Evolutionary conservation across 768 basidiomycete species (phyloP).

Genomic region (Russula brevipes): DNA sequence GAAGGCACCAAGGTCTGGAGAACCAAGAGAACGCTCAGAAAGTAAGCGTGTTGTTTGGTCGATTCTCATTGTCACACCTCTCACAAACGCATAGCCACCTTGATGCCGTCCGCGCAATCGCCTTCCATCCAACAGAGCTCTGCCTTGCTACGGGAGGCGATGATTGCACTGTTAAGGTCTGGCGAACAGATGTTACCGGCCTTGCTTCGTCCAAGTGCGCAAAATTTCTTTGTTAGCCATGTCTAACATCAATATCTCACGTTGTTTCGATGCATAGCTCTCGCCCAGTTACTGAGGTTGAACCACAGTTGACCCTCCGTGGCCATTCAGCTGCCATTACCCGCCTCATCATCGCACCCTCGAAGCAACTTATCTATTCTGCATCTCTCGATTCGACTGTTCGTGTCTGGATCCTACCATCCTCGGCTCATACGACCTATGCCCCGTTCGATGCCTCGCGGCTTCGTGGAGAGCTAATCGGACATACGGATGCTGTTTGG

Average conservation of each 20-base stretch:
- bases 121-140: constrained; percentile 82
- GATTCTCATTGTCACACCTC: constrained; percentile 5
- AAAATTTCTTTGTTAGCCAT: constrained; percentile 16
- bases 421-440: constrained; percentile 78
- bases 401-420: constrained; percentile 82
- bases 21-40: constrained; percentile 79
- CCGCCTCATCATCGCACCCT: constrained; percentile 71
- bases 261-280: constrained; percentile 39
- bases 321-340: constrained; percentile 93
- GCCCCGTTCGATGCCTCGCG: constrained; percentile 82
- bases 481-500: constrained; percentile 97
- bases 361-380: constrained; percentile 76
- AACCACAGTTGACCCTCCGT: constrained; percentile 88
- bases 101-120: constrained; percentile 85
- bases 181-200: constrained; percentile 78
- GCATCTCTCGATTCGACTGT: constrained; percentile 93
- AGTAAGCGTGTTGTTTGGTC: constrained; percentile 48
- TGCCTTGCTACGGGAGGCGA: constrained; percentile 92
- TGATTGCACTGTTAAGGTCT: constrained; percentile 93
- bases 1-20: constrained; percentile 78
- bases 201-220: constrained; percentile 76
- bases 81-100: constrained; percentile 59
- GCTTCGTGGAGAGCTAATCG: constrained; percentile 73
- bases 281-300: constrained; percentile 76
- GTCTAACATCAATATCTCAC: constrained; percentile 4